Percentiles rank a stretch among this genome's conserved stretches.
Evolutionary conservation across 2,329 filamentous ascomycete species (phyloP).

Genomic region (Colletotrichum musicola): DNA sequence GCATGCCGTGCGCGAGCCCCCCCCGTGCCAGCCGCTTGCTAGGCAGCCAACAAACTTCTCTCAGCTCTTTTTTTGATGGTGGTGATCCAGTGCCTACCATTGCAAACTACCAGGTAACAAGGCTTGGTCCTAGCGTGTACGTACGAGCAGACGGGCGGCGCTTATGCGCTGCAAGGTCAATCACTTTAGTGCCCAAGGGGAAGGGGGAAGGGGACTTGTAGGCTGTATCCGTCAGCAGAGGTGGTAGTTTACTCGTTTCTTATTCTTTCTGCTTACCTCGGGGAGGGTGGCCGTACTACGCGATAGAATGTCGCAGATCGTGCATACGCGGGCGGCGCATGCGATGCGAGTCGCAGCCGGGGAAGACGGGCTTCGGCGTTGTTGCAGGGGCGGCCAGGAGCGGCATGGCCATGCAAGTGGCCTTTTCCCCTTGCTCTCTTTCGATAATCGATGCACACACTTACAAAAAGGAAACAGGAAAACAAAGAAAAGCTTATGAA

Average conservation of each 20-base stretch:
- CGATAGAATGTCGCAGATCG: slow-evolving; percentile 16
- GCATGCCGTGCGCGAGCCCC: no score
- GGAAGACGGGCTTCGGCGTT: slow-evolving; percentile 7
- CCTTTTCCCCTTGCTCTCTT: not conserved
- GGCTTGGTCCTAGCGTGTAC: no score
- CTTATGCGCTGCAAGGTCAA: slow-evolving; percentile 23
- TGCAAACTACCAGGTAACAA: no score
- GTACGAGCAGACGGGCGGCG: not conserved
- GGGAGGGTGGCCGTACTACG: no score
- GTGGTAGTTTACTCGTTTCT: not conserved
- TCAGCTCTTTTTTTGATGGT: no score
- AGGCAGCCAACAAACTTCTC: no score
- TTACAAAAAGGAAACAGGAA: not conserved
- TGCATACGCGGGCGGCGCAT: slow-evolving; percentile 1
- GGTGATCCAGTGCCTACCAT: no score
- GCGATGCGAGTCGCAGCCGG: slow-evolving; percentile 17
- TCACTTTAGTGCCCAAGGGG: not conserved
- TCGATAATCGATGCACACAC: not conserved
- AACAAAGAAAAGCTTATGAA: not conserved
- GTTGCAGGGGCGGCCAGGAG: not conserved
- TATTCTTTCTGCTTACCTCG: not conserved
- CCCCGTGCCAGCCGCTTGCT: no score
- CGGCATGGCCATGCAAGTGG: not conserved
- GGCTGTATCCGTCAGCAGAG: no score
- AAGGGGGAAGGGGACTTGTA: not conserved